Percentiles rank a stretch among this genome's conserved stretches.
Conservation (phyloP, 2,329 filamentous ascomycete species). For the Aspergillus quadrilineatus region DNA sequence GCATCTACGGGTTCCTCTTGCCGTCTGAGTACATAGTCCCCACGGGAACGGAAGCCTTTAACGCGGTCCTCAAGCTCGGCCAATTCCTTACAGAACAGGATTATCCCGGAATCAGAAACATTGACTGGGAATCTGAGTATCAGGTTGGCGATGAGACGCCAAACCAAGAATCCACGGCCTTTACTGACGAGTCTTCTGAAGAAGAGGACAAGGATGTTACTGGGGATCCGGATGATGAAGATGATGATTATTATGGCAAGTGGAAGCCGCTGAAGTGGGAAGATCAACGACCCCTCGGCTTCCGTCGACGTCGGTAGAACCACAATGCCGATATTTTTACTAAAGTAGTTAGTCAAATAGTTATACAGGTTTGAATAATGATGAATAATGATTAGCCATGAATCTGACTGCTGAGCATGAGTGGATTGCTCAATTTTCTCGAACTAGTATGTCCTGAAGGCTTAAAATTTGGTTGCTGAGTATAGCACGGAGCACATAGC, state of each 20-base stretch:
- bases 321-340: background rate
- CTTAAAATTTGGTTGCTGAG: too few species aligned
- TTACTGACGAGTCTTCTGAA: background rate
- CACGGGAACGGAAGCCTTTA: constrained; percentile 82
- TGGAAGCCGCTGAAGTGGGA: constrained; percentile 12
- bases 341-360: too few species aligned
- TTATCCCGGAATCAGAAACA: background rate
- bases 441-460: too few species aligned
- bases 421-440: too few species aligned
- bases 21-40: constrained; percentile 85
- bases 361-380: too few species aligned
- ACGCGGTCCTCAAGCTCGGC: constrained; percentile 79
- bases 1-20: constrained; percentile 89
- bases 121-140: constrained; percentile 19
- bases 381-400: too few species aligned
- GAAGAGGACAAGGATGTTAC: background rate
- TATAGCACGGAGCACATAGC: too few species aligned
- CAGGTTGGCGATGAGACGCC: constrained; percentile 3
- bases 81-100: constrained; percentile 55
- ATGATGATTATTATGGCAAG: constrained; percentile 1
- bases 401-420: too few species aligned
- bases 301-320: constrained; percentile 10
- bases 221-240: background rate
- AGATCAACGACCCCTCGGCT: constrained; percentile 12
- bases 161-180: background rate